A percentile compares a stretch with the other conserved stretches of the same genome.
Conservation (phyloP, 805 yeast genomes). For the Saturnispora sanitii region DNA sequence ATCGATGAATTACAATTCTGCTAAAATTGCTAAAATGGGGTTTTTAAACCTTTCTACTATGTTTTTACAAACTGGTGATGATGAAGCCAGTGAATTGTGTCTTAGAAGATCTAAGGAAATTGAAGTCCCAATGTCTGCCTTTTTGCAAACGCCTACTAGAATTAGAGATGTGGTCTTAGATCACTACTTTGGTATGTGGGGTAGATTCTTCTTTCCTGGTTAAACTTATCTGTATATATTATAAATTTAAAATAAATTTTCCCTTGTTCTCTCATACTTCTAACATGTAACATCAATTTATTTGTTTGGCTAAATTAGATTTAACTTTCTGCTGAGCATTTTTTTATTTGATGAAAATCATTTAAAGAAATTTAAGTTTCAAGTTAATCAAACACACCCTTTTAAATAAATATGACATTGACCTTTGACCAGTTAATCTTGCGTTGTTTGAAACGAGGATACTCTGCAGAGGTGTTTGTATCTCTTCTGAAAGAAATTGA, state of each 20-base stretch:
- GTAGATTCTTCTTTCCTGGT: constrained; percentile 26
- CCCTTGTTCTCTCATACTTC: too few relatives aligned
- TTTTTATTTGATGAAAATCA: too few relatives aligned
- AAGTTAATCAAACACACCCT: background rate
- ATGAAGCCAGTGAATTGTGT: constrained; percentile 22
- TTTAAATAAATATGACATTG: constrained; percentile 10
- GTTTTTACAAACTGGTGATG: constrained; percentile 25
- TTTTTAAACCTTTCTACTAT: constrained; percentile 28
- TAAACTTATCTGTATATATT: background rate
- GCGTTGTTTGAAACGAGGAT: constrained; percentile 17
- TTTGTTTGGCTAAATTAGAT: too few relatives aligned
- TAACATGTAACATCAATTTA: too few relatives aligned
- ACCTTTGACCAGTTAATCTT: constrained; percentile 16
- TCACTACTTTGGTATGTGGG: constrained; percentile 29
- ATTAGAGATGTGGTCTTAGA: constrained; percentile 27
- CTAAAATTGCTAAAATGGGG: constrained; percentile 30
- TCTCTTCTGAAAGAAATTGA: constrained; percentile 22
- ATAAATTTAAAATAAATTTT: background rate
- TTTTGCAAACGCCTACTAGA: constrained; percentile 14
- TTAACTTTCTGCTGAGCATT: too few relatives aligned
- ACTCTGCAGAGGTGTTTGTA: constrained; percentile 20
- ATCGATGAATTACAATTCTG: constrained; percentile 27
- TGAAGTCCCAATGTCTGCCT: constrained; percentile 26
- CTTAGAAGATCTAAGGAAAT: constrained; percentile 18
- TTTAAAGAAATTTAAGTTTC: too few relatives aligned